Conservation (phyloP, 1,284 basidiomycete species). For the Pascua guehoae region DNA sequence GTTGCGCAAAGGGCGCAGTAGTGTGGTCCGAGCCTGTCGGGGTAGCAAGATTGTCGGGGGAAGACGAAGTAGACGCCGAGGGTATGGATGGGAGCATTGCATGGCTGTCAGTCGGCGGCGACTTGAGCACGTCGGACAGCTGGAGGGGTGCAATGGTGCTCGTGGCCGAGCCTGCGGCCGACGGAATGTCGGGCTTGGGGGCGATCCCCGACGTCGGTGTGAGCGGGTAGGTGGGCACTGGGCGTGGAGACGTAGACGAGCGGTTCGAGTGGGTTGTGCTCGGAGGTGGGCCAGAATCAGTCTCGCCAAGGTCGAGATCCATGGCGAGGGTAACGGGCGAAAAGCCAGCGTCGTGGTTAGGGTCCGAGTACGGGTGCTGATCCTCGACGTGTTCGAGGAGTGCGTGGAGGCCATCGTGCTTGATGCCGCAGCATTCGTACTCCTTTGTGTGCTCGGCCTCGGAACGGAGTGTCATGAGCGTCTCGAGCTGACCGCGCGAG, state of each 20-base stretch:
- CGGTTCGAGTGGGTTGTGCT: conserved; percentile 30
- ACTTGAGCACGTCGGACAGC: conserved; percentile 46
- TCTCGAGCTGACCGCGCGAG: conserved; percentile 37
- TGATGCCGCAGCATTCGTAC: conserved; percentile 42
- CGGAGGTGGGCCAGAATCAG: conserved; percentile 17
- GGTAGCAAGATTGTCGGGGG: conserved; percentile 21
- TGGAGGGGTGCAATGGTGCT: conserved; percentile 27
- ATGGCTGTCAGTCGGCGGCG: conserved; percentile 27
- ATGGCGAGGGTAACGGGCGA: conserved; percentile 42
- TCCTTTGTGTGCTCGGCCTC: conserved; percentile 41
- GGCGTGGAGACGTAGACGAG: conserved; percentile 29
- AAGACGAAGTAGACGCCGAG: not conserved
- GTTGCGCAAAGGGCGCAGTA: conserved; percentile 31
- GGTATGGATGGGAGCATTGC: conserved; percentile 1
- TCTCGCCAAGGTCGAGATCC: conserved; percentile 42
- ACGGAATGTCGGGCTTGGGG: conserved; percentile 5
- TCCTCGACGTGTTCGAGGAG: conserved; percentile 47
- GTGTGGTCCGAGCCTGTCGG: conserved; percentile 32
- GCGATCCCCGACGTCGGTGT: conserved; percentile 18
- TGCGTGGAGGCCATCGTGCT: conserved; percentile 38
- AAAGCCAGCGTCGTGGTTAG: conserved; percentile 29
- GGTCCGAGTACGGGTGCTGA: conserved; percentile 37
- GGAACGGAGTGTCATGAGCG: conserved; percentile 29
- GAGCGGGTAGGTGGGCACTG: conserved; percentile 37
- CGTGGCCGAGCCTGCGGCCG: conserved; percentile 7